A percentile compares a stretch with the other conserved stretches of the same genome.
Evolutionary conservation across 495 filamentous ascomycete genomes (phyloP).

Genomic region (Lasiosphaeria miniovina): DNA sequence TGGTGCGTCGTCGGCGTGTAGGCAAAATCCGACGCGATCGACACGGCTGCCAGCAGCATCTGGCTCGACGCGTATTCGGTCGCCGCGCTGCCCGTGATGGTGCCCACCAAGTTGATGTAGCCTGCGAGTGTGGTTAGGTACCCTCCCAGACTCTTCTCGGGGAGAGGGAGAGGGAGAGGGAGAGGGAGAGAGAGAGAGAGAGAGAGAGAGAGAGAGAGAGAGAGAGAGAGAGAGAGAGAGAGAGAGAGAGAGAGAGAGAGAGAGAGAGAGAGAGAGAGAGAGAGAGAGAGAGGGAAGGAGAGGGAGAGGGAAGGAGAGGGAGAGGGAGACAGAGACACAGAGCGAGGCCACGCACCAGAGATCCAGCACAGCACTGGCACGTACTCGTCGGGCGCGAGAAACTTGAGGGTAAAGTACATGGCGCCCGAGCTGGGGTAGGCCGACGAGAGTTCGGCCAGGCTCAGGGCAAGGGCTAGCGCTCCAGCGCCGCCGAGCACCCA

Average conservation of each 20-base stretch:
- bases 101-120: constrained; percentile 67
- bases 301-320: background rate
- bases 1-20: constrained; percentile 52
- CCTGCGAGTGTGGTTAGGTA: constrained; percentile 31
- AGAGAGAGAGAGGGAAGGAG: background rate
- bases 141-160: background rate
- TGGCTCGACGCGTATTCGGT: constrained; percentile 66
- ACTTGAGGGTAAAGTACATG: constrained; percentile 50
- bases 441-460: constrained; percentile 57
- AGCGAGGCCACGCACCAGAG: constrained; percentile 21
- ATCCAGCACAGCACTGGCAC: constrained; percentile 50
- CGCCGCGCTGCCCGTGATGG: constrained; percentile 61
- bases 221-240: background rate
- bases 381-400: constrained; percentile 39
- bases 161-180: background rate
- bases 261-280: background rate
- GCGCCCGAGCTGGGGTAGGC: constrained; percentile 57
- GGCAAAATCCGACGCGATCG: constrained; percentile 56
- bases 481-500: constrained; percentile 63
- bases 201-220: background rate
- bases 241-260: background rate
- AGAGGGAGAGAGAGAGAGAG: background rate
- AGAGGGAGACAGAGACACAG: too few relatives aligned
- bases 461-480: constrained; percentile 60
- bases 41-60: constrained; percentile 64